Conservation (phyloP, 2,329 filamentous ascomycete genomes). For the Aspergillus alliaceus region DNA sequence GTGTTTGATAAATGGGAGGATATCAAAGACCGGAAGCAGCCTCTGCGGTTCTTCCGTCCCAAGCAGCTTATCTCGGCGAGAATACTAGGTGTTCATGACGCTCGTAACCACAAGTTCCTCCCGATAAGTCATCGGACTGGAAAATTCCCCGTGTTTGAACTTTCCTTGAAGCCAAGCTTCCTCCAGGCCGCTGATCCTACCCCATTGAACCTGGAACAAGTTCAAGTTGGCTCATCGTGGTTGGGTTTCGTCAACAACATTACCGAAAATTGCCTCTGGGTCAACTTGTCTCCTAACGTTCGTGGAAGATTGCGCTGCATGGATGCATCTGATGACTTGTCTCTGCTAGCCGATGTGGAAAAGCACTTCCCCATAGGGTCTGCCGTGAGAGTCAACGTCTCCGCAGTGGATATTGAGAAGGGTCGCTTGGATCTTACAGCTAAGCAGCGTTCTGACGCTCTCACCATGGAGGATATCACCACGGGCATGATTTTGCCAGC, state of each 20-base stretch:
- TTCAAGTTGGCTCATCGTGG: conserved; percentile 70
- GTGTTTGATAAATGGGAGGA: conserved; percentile 86
- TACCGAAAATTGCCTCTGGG: conserved; percentile 77
- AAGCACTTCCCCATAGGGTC: conserved; percentile 88
- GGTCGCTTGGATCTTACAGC: conserved; percentile 83
- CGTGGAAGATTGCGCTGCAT: conserved; percentile 79
- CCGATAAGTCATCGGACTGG: conserved; percentile 83
- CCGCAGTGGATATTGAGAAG: conserved; percentile 68
- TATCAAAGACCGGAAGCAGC: conserved; percentile 77
- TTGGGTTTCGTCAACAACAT: conserved; percentile 92
- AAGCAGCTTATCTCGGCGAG: conserved; percentile 72
- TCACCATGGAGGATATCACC: conserved; percentile 71
- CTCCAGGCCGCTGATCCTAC: conserved; percentile 56
- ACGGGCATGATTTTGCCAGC: conserved; percentile 79
- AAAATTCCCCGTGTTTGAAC: conserved; percentile 78
- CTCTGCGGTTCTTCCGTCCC: conserved; percentile 70
- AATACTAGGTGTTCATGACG: conserved; percentile 84
- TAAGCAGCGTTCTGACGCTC: conserved; percentile 60
- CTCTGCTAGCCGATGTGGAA: conserved; percentile 71
- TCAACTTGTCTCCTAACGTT: conserved; percentile 84
- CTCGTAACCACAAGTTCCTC: conserved; percentile 84
- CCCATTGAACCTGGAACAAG: conserved; percentile 68
- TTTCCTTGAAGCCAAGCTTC: conserved; percentile 73
- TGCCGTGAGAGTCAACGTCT: conserved; percentile 77
- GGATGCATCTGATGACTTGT: conserved; percentile 84